A percentile compares a stretch with the other conserved stretches of the same genome.
Conservation (phyloP, 345 rosid genomes). For the Capsella bursapastoris region DNA sequence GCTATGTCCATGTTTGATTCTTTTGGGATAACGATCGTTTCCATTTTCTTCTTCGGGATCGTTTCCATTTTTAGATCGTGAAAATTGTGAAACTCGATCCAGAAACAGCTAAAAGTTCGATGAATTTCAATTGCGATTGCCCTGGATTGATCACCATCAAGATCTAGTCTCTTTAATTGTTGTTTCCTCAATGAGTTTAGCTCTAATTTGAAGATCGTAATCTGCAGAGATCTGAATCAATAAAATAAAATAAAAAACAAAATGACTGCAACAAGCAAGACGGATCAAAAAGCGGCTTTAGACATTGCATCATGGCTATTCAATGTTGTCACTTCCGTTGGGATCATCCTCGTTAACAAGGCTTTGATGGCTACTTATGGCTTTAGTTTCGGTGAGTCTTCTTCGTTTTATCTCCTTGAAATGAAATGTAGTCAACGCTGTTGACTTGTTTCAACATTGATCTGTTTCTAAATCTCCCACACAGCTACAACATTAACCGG, state of each 20-base stretch:
- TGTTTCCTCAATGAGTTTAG: neutral
- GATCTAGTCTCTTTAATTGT: neutral
- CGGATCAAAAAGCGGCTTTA: conserved; percentile 73
- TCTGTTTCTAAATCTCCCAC: conserved; percentile 23
- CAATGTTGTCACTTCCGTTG: conserved; percentile 97
- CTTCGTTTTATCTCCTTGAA: neutral
- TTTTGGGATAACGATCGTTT: conserved; percentile 1
- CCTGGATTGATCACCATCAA: neutral
- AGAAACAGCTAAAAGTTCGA: neutral
- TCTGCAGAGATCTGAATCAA: conserved; percentile 43
- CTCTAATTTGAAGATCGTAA: conserved; percentile 30
- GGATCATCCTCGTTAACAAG: conserved; percentile 94
- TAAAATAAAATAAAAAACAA: neutral
- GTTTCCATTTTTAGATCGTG: conserved; percentile 10
- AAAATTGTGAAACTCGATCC: conserved; percentile 25
- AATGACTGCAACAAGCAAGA: conserved; percentile 75
- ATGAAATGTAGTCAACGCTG: conserved; percentile 1
- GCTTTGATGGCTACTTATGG: conserved; percentile 96
- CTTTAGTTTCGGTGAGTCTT: conserved; percentile 78
- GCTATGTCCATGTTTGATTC: conserved; percentile 11
- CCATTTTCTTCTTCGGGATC: conserved; percentile 21
- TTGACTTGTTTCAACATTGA: conserved; percentile 31
- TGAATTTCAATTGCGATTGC: neutral
- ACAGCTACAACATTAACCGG: conserved; percentile 99
- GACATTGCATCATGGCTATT: conserved; percentile 97